Evolutionary conservation across 73 alveolate genomes (phyloP).

Genomic region (Symbiodinium natans): DNA sequence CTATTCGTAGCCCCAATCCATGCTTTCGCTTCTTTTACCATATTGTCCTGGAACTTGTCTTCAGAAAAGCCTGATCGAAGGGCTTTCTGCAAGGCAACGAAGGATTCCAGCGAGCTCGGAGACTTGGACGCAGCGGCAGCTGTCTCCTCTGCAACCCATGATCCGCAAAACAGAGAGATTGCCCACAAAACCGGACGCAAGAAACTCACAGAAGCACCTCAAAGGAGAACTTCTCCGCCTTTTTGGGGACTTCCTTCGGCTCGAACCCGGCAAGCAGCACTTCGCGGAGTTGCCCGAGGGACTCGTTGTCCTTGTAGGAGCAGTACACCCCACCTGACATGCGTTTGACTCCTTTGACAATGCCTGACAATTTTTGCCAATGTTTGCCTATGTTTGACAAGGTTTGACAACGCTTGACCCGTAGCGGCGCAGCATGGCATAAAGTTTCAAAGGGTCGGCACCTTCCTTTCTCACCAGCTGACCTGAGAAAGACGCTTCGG

Average conservation of each 20-base stretch:
- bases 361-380: no score
- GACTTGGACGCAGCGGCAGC: background rate
- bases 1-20: no score
- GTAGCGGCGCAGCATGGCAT: background rate
- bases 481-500: constrained; percentile 30
- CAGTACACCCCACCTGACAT: constrained; percentile 40
- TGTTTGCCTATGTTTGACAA: no score
- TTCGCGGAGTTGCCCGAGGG: constrained; percentile 28
- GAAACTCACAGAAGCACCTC: background rate
- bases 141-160: background rate
- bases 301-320: constrained; percentile 62
- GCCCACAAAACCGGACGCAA: no score
- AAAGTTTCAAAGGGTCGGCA: background rate
- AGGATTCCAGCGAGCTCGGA: background rate
- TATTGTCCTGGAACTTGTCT: constrained; percentile 37
- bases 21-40: no score
- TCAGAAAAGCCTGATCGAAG: constrained; percentile 45
- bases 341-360: no score
- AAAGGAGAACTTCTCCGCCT: background rate
- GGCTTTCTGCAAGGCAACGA: constrained; percentile 47
- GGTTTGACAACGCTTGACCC: no score
- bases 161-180: no score
- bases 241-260: background rate
- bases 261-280: constrained; percentile 66
- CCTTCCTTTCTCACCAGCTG: constrained; percentile 80